These are phyloP conservation scores for Nectriaceae sp. DNA, from an alignment of 2,329 filamentous ascomycete genomes.

Conservation along the genomic window DNA sequence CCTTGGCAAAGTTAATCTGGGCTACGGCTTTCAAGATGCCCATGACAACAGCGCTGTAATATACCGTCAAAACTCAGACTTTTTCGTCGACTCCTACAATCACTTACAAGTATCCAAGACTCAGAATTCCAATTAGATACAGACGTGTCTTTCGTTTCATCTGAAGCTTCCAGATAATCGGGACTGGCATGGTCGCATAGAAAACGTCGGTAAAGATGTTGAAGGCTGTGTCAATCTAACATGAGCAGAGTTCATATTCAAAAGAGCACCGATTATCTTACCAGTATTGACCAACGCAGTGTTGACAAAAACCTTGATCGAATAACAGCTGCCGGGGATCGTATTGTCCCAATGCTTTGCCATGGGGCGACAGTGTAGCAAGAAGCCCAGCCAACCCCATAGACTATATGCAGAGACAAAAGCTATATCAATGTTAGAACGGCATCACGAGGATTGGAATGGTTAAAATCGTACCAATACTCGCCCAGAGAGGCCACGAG, in stretches of 20 bases:
- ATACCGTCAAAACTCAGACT: not conserved
- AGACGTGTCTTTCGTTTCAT: constrained; percentile 39
- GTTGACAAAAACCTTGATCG: constrained; percentile 8
- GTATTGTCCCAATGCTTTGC: constrained; percentile 10
- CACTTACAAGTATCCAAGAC: constrained; percentile 43
- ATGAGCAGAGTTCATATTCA: not conserved
- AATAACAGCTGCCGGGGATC: constrained; percentile 10
- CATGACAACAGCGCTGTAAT: constrained; percentile 38
- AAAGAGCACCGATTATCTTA: not conserved
- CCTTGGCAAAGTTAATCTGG: constrained; percentile 35
- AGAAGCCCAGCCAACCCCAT: constrained; percentile 13
- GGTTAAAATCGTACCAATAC: constrained; percentile 3
- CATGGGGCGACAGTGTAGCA: constrained; percentile 15
- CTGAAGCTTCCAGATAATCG: constrained; percentile 44
- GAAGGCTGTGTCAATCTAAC: constrained; percentile 24
- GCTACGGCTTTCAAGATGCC: constrained; percentile 42
- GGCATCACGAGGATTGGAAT: not conserved
- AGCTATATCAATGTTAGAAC: not conserved
- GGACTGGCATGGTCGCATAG: constrained; percentile 44
- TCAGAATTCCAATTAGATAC: constrained; percentile 43
- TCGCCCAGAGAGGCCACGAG: constrained; percentile 11
- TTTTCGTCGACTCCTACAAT: not conserved
- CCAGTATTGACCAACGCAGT: constrained; percentile 14
- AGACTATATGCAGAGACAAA: constrained; percentile 17
- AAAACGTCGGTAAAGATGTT: constrained; percentile 46